These are phyloP conservation scores for Grosmannia huntii DNA, from an alignment of 2,329 filamentous ascomycete genomes.

Conservation along the genomic window DNA sequence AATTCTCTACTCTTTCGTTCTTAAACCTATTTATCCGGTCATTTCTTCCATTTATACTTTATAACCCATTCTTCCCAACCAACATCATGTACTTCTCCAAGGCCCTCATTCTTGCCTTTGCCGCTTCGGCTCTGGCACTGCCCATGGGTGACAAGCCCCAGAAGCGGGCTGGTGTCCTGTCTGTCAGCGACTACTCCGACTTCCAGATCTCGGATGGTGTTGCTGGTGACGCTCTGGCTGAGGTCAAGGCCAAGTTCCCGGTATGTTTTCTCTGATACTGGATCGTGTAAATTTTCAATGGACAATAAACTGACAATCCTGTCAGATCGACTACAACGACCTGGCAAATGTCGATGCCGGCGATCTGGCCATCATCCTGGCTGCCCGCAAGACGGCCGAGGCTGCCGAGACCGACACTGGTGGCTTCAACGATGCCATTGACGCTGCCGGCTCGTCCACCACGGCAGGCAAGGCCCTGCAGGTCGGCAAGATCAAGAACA, in stretches of 20 bases:
- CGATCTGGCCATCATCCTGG: constrained; percentile 38
- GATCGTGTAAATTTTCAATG: not conserved
- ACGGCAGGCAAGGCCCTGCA: constrained; percentile 30
- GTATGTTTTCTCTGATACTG: constrained; percentile 18
- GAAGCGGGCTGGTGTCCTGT: constrained; percentile 20
- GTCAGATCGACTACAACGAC: constrained; percentile 29
- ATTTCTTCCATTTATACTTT: not conserved
- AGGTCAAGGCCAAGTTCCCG: constrained; percentile 41
- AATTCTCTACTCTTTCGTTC: not conserved
- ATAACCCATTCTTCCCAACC: not conserved
- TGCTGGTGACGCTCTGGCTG: constrained; percentile 38
- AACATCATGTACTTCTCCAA: constrained; percentile 24
- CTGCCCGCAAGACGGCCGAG: constrained; percentile 36
- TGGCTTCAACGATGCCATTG: constrained; percentile 41
- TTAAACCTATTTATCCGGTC: not conserved
- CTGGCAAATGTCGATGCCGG: constrained; percentile 30
- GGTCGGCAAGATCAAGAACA: constrained; percentile 48
- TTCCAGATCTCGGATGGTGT: constrained; percentile 39
- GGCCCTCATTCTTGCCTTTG: constrained; percentile 23
- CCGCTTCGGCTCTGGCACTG: constrained; percentile 21
- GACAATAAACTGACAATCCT: not conserved
- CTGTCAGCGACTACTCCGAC: constrained; percentile 18
- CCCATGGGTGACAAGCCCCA: constrained; percentile 14
- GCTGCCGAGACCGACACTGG: constrained; percentile 35
- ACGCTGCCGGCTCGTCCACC: constrained; percentile 27